Percentiles rank a stretch among this genome's conserved stretches.
Evolutionary conservation across 2,329 filamentous ascomycete genomes (phyloP).

Genomic region (Talaromyces sp.): DNA sequence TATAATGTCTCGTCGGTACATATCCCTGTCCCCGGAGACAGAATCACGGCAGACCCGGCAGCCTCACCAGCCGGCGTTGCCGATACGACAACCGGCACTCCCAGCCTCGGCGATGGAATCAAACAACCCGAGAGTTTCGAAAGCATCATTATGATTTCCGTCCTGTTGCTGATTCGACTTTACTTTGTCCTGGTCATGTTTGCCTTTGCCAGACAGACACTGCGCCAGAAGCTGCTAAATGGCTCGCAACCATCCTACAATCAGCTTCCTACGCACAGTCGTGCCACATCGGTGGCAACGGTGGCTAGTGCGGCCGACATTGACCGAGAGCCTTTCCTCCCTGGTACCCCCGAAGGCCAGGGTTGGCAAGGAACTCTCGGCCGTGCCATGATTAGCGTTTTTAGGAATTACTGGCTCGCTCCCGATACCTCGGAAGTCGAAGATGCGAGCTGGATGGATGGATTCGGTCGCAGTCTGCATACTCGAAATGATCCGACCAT

Average conservation of each 20-base stretch:
- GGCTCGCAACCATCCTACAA: slow-evolving; percentile 42
- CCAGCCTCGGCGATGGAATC: slow-evolving; percentile 61
- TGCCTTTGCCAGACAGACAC: slow-evolving; percentile 72
- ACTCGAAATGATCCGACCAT: slow-evolving; percentile 43
- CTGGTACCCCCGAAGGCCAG: slow-evolving; percentile 67
- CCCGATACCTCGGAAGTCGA: slow-evolving; percentile 44
- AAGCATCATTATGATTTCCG: slow-evolving; percentile 72
- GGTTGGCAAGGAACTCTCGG: slow-evolving; percentile 78
- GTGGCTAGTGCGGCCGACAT: slow-evolving; percentile 46
- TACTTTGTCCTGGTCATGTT: slow-evolving; percentile 85
- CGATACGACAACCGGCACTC: slow-evolving; percentile 28
- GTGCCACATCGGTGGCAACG: slow-evolving; percentile 47
- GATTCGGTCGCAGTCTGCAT: slow-evolving; percentile 47
- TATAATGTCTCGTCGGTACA: slow-evolving; percentile 59
- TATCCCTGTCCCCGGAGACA: slow-evolving; percentile 54
- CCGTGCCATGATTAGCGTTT: slow-evolving; percentile 71
- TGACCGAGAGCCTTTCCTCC: slow-evolving; percentile 66
- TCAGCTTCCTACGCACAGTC: slow-evolving; percentile 40
- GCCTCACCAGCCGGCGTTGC: slow-evolving; percentile 34
- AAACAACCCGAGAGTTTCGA: slow-evolving; percentile 65
- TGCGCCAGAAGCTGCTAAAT: slow-evolving; percentile 66
- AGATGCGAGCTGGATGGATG: slow-evolving; percentile 65
- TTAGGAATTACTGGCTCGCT: slow-evolving; percentile 77
- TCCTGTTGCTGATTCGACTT: slow-evolving; percentile 70
- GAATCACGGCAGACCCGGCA: slow-evolving; percentile 38